phyloP scores from a whole-genome alignment of 371 early-diverging fungal genomes.

The Rhizopus stolonifer region DNA sequence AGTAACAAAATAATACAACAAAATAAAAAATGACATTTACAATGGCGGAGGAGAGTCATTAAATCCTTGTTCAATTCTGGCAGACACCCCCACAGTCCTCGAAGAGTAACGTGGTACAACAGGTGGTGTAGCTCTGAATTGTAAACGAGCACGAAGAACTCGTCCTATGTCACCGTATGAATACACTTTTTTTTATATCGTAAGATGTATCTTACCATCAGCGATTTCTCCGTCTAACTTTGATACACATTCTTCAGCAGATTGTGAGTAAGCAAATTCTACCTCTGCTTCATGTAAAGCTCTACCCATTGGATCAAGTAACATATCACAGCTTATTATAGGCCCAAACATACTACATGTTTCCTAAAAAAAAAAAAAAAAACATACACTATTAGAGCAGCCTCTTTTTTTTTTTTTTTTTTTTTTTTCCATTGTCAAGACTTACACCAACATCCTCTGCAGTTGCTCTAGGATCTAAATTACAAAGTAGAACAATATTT shows the following conservation, averaged over 20 bases:
- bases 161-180: conserved; percentile 25
- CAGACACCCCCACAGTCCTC: conserved; percentile 18
- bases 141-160: conserved; percentile 33
- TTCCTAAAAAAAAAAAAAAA: conserved; percentile 10
- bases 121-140: conserved; percentile 18
- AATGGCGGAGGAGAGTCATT: not conserved
- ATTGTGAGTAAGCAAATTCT: conserved; percentile 34
- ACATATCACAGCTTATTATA: conserved; percentile 38
- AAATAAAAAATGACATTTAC: not conserved
- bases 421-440: too few relatives aligned
- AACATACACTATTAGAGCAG: not conserved
- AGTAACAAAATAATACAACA: not conserved
- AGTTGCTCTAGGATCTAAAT: conserved; percentile 57
- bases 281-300: conserved; percentile 49
- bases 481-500: conserved; percentile 50
- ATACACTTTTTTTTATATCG: not conserved
- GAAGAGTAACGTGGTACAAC: conserved; percentile 24
- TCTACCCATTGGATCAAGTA: conserved; percentile 38
- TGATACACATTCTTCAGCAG: conserved; percentile 41
- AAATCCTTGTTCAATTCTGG: conserved; percentile 7
- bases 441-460: conserved; percentile 61
- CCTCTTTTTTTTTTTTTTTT: too few relatives aligned
- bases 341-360: conserved; percentile 43
- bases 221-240: conserved; percentile 46
- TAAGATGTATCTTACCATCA: conserved; percentile 35